These are phyloP conservation scores for Tephrocybe rancida DNA, from an alignment of 768 basidiomycete genomes.

Conservation along the genomic window DNA sequence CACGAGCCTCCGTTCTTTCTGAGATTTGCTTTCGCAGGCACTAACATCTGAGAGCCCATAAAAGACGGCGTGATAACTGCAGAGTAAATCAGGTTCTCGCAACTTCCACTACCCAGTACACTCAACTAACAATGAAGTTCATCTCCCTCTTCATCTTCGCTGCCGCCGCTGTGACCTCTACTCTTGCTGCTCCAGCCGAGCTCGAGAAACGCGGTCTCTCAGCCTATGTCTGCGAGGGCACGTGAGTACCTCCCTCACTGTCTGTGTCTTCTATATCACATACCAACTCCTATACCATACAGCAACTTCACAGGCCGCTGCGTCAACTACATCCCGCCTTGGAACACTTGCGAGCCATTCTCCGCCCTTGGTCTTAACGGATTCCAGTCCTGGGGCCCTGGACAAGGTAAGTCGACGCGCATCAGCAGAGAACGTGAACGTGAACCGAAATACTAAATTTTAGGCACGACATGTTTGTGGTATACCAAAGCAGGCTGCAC, in stretches of 20 bases:
- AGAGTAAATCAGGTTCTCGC: too few relatives aligned
- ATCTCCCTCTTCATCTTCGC: conserved; percentile 4
- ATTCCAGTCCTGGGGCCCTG: conserved; percentile 11
- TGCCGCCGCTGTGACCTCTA: too few relatives aligned
- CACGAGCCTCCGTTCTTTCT: too few relatives aligned
- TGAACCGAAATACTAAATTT: neutral
- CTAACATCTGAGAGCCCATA: too few relatives aligned
- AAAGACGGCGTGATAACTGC: too few relatives aligned
- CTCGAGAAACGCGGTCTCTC: conserved; percentile 8
- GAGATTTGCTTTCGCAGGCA: too few relatives aligned
- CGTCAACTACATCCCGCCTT: conserved; percentile 6
- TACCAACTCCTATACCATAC: too few relatives aligned
- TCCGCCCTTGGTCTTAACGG: conserved; percentile 7
- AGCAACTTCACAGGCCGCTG: conserved; percentile 1
- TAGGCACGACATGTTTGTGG: conserved; percentile 11
- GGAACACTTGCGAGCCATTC: too few relatives aligned
- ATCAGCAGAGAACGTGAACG: neutral
- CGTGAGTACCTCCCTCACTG: neutral
- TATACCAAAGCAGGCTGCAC: conserved; percentile 9
- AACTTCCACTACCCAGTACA: too few relatives aligned
- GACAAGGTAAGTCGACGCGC: neutral
- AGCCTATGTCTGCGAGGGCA: conserved; percentile 5
- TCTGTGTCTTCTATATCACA: neutral
- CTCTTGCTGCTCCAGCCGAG: conserved; percentile 7
- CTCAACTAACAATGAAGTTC: conserved; percentile 14